Evolutionary conservation across 805 yeast species (phyloP), one percentile per base, ranked within the genome.

Genomic region (Osmozyma mogii): DNA sequence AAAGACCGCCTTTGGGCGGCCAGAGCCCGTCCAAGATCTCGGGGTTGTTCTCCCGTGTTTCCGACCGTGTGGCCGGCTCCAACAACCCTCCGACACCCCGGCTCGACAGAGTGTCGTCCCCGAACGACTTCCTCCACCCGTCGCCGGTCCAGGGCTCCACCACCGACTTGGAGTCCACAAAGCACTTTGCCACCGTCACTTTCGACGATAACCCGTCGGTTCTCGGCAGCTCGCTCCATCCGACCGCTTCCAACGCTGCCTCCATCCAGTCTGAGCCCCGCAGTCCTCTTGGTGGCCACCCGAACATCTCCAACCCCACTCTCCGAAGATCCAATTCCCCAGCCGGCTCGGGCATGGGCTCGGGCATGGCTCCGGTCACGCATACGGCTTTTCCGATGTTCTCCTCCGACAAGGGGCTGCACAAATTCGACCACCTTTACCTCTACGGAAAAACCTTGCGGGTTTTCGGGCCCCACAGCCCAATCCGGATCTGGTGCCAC

Each of bases 401-500:
- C 12, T 16, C 9, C 6, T 17, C 23, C 5, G 11, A n/a, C 5
- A 15, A 20, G 20, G 15, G 15, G 8, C 20, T 15, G 24, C 14
- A 14, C 21, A 18, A 18, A 5, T 24, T 24, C 15, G 31, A 29
- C 15, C 23, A 18, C 7, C 36, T 47, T 40, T 45, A 50, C 22
- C 34, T 61, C 8, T 61, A 54, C 37, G 70, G 70, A 0, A 55
- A 53, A 1, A 47, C 66, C 1, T 41, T 63, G 9, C 44, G 45
- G 16, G 14, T 54, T 0, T 64, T 64, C 31, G 20, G 54, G 3
- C 57, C 68, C 3, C 28, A 44, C 6, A 52, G 55, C n/a, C 43
- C 34, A 14, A 19, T 58, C 9, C 39, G 70, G 14, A 48, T 43
- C 19, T 26, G 39, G 28, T 62, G 68, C 37, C 53, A 54, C 36